Base-by-base conservation (phyloP, 257 asterid genomes). In the Salvia splendens region DNA sequence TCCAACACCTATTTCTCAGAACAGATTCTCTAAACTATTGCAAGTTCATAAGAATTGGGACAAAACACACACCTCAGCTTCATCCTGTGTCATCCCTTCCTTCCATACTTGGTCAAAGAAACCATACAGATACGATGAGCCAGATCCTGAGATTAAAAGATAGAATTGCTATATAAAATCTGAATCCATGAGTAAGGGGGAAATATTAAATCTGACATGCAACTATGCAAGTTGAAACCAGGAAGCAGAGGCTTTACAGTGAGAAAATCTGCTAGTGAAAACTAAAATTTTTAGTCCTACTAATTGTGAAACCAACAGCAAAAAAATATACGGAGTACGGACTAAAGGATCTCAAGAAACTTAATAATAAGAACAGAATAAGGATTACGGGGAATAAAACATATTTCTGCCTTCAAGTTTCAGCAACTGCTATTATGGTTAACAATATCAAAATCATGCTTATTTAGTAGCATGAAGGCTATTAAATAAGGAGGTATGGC, bases 21-120 rank as follows among this genome's bases (percentile, higher is more conserved):
- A 24, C 30, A 24, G 30, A 24, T 24, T 24, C 30, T 12, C 32
- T 52, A 20, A 60, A 52, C 24, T 32, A 10, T 24, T 14, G 49
- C 50, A 63, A 66, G n/a, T 30, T 20, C 14, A 20, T 28, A 69
- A 47, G 40, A 14, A 70, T 36, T 41, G 11, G 56, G 47, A 72
- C 70, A 47, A 35, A 71, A 69, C 35, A 66, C 54, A 69, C 81
- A 89, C 97, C 97, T 89, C 95, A 66, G 97, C 94, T 77, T 89
- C 97, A 51, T 87, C 89, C 65, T 72, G 86, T 28, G 89, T 84
- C 95, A 89, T 89, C 64, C 94, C 97, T 79, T 83, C 94, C 80
- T 71, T 87, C 97, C 97, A 89, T 38, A 73, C 94, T 76, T 89
- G 93, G 81, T 89, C 97, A 70, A 89, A 87, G 82, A 85, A 87